A percentile compares a stretch with the other conserved stretches of the same genome.
phyloP scores from a whole-genome alignment of 2,329 filamentous ascomycete genomes.

The Domatiomyces globalis region DNA sequence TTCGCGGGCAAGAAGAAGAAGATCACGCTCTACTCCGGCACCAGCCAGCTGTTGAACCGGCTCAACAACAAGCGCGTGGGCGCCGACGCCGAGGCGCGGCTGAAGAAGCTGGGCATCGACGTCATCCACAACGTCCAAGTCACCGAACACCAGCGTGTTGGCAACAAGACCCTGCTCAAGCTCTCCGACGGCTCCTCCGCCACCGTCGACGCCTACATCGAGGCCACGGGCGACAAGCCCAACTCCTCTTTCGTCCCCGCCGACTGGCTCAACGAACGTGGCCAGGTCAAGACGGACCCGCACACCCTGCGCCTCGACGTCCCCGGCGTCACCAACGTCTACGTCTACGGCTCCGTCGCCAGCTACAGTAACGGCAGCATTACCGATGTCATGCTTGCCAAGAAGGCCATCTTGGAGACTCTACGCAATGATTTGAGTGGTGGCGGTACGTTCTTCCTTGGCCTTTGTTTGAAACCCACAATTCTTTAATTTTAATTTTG shows the following conservation, averaged over 20 bases:
- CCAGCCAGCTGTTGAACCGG: slow-evolving; percentile 27
- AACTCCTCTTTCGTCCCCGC: slow-evolving; percentile 40
- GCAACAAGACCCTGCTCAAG: slow-evolving; percentile 28
- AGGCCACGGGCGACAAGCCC: slow-evolving; percentile 37
- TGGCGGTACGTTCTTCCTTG: slow-evolving; percentile 12
- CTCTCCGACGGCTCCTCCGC: slow-evolving; percentile 35
- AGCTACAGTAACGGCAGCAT: slow-evolving; percentile 18
- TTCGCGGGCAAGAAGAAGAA: slow-evolving; percentile 18
- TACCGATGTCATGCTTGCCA: slow-evolving; percentile 15
- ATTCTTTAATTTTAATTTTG: no score
- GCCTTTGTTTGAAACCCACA: no score
- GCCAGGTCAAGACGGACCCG: slow-evolving; percentile 36
- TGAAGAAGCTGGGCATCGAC: slow-evolving; percentile 35
- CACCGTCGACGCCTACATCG: slow-evolving; percentile 39
- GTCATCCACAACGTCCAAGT: slow-evolving; percentile 28
- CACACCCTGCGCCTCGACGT: slow-evolving; percentile 17
- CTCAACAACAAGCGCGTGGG: slow-evolving; percentile 26
- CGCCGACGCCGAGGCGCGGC: slow-evolving; percentile 31
- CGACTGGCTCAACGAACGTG: slow-evolving; percentile 31
- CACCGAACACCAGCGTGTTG: slow-evolving; percentile 18
- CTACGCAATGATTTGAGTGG: slow-evolving; percentile 16
- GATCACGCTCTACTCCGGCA: slow-evolving; percentile 34
- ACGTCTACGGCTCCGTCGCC: slow-evolving; percentile 15
- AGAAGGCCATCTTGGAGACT: slow-evolving; percentile 13
- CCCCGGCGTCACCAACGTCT: slow-evolving; percentile 15